These are phyloP conservation scores for Phytopythium sindhum DNA, from an alignment of 352 stramenopile species.

Conservation along the genomic window DNA sequence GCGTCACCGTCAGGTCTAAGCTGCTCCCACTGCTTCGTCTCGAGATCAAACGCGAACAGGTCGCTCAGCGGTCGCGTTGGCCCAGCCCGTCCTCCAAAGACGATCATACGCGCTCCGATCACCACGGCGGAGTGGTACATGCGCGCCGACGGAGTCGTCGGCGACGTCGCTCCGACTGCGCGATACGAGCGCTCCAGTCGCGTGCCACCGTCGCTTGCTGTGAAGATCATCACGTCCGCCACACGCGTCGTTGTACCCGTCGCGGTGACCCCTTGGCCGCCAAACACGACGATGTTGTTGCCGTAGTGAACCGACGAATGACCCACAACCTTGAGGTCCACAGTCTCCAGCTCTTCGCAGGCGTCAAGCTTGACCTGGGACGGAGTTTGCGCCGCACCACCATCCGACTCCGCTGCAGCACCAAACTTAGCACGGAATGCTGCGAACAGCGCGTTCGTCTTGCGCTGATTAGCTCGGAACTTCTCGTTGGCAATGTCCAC, in stretches of 20 bases:
- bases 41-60: constrained; percentile 50
- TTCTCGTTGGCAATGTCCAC: constrained; percentile 84
- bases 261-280: constrained; percentile 55
- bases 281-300: constrained; percentile 56
- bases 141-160: constrained; percentile 32
- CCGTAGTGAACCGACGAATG: constrained; percentile 55
- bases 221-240: constrained; percentile 41
- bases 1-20: constrained; percentile 22
- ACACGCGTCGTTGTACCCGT: constrained; percentile 60
- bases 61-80: constrained; percentile 70
- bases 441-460: constrained; percentile 66
- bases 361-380: constrained; percentile 19
- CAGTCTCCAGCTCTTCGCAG: constrained; percentile 19
- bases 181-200: constrained; percentile 30
- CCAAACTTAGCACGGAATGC: constrained; percentile 51
- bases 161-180: constrained; percentile 1
- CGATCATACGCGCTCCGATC: constrained; percentile 50
- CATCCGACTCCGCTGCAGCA: not conserved
- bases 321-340: constrained; percentile 51
- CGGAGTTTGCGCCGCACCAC: not conserved
- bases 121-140: constrained; percentile 79
- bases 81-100: constrained; percentile 78
- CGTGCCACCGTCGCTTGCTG: constrained; percentile 13
- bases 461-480: constrained; percentile 71
- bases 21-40: constrained; percentile 39